A percentile compares a stretch with the other conserved stretches of the same genome.
Conservation (phyloP, 129 eudicot genomes). For the Ambrosia artemisiifolia region DNA sequence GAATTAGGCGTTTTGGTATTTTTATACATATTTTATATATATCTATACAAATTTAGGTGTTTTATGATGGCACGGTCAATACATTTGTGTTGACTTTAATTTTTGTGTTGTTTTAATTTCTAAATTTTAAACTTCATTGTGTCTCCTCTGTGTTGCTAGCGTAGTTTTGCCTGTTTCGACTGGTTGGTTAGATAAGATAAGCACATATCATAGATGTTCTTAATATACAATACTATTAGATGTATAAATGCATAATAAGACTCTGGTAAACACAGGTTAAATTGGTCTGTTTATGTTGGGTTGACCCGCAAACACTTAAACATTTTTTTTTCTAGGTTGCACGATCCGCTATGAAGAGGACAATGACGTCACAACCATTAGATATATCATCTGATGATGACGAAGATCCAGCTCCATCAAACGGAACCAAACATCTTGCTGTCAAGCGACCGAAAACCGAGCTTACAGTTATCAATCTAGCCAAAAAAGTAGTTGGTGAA, state of each 20-base stretch:
- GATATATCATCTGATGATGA: conserved; percentile 60
- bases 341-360: conserved; percentile 43
- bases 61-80: background rate
- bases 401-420: conserved; percentile 44
- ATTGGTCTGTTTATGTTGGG: background rate
- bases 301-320: background rate
- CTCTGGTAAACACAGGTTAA: background rate
- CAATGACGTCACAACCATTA: conserved; percentile 29
- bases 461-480: conserved; percentile 33
- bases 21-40: no score
- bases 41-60: no score
- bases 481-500: conserved; percentile 30
- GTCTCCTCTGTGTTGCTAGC: background rate
- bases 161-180: background rate
- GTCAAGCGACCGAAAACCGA: conserved; percentile 28
- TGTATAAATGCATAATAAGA: background rate
- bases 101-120: background rate
- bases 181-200: background rate
- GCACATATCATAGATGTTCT: background rate
- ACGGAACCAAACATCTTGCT: conserved; percentile 30
- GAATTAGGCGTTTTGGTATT: no score
- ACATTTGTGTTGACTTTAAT: background rate
- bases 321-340: conserved; percentile 22
- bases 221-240: background rate
- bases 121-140: background rate